Evolutionary conservation across 2,329 filamentous ascomycete genomes (phyloP), one percentile per base, ranked within the genome.

Genomic region (Daldinia sp.): DNA sequence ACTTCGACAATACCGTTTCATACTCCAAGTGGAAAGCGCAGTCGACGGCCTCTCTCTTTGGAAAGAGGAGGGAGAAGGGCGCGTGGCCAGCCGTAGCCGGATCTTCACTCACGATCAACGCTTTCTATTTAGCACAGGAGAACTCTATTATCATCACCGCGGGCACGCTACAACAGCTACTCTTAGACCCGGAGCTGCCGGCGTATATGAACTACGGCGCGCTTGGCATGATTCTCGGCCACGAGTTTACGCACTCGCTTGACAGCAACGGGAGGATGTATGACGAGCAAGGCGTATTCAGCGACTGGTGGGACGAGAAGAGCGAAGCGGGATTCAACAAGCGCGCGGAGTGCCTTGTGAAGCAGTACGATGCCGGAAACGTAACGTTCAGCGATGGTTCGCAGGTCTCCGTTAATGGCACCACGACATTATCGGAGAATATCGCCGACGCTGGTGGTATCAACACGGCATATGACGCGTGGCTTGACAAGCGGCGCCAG

Each of bases 401-500:
- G 23, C 37, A 26, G 39, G 6, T 4, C 30, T 37, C 60, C 3
- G 65, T 68, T 6, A 54, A 68, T 53, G 65, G 66, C 1, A 68
- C 51, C 12, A 39, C 13, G 30, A 65, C 66, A 26, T 57, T 68
- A 3, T 26, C 46, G 6, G 66, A 68, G 53, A 68, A 68, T 41
- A 68, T 68, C 41, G 66, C 66, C 4, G 66, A 68, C 46, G 46
- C 66, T 13, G 66, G 66, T 13, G 66, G 66, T 15, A 46, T 68
- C 58, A 68, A 68, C 58, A 59, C 54, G 13, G 66, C 66, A 18
- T 68, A 39, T 18, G 58, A 65, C 62, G 62, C 66, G 66, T 68
- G 66, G 66, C 61, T 48, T 33, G 62, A 68, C 48, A 61, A 55
- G 66, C 46, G 62, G 12, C n/a, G 35, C 28, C 57, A 58, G 23